Base-by-base conservation (phyloP, 345 rosid species). In the Bruguiera gymnorhiza region DNA sequence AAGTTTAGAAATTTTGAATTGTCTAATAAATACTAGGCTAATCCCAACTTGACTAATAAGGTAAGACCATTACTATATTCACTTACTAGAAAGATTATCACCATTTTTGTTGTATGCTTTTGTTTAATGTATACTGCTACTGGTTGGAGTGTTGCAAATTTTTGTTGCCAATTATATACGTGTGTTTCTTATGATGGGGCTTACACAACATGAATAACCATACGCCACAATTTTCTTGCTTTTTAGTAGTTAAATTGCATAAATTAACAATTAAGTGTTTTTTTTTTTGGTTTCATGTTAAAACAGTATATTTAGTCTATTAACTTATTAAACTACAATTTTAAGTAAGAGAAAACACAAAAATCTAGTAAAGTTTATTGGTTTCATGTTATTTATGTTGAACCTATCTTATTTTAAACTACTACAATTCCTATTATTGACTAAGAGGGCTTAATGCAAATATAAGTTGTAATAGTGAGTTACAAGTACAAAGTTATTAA, bases 391-490 rank as follows among this genome's bases (percentile, higher is more conserved):
- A 55, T 15, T 3, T 7, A 1, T 23, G 18, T 55, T 23, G 27
- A n/a, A n/a, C 59, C 29, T 23, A 23, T 5, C 5, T 55, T 13
- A 53, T 55, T 37, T 67, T 36, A 24, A 59, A 27, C 60, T n/a
- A 29, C 7, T 29, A 15, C 13, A 15, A 20, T 66, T 71, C 31
- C 51, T 19, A 66, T 29, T 73, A 57, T 72, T 24, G 65, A 53
- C 32, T 86, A 94, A 96, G 90, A 91, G 70, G 93, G 92, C 34
- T 86, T 79, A 76, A 91, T 81, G 83, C 88, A 93, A 34, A 79
- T 94, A 65, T 89, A 84, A 57, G 91, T 89, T 77, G 97, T 95
- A 9, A 93, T 96, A 69, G 81, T 76, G 52, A 84, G 97, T 68
- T 89, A 85, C 63, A 83, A 82, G 69, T 83, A 77, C 52, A 82